Base-by-base conservation (phyloP, 331 rosid genomes). In the Prunus yedoensis region DNA sequence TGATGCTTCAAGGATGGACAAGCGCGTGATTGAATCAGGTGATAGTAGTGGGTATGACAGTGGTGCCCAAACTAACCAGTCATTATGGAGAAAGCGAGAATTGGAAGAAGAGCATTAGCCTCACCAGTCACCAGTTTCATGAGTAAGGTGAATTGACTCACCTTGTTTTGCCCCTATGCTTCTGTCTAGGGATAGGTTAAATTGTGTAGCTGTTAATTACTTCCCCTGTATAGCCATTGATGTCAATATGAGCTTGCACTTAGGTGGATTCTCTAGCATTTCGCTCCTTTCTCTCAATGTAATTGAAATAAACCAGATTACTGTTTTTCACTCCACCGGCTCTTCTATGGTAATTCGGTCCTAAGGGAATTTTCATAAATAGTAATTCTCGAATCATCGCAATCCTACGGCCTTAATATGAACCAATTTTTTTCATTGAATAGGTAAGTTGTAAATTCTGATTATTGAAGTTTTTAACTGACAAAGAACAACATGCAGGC, bases 1-100 rank as follows among this genome's bases (percentile, higher is more conserved):
- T 20, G 78, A 82, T 67, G 83, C 68, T 56, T 47, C 9, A 8
- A 70, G 70, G 69, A 71, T 75, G 79, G 92, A 88, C 61, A 88
- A 82, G 85, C 89, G 16, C 13, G 84, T 85, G 59, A 77, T 59
- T 66, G 91, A 89, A 85, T 85, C 89, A 0, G 94, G 88, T 28
- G 91, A 89, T 66, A 87, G 91, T 20, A 83, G 88, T 10, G 94
- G 84, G 12, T 83, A 85, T 68, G 94, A 87, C 77, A 89, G 91
- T 73, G 74, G 85, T 69, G 86, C 78, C 49, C 91, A 69, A 63
- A 32, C 73, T 30, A 85, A 66, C 73, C 66, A 25, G 16, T 74
- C 74, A 30, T 74, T 75, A 71, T 75, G 81, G 79, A 83, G 82
- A 87, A 81, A 81, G 81, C 72, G 51, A 70, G 87, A 79, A 77